Base-by-base conservation (phyloP, 768 basidiomycete species). In the Agaricus blazei region DNA sequence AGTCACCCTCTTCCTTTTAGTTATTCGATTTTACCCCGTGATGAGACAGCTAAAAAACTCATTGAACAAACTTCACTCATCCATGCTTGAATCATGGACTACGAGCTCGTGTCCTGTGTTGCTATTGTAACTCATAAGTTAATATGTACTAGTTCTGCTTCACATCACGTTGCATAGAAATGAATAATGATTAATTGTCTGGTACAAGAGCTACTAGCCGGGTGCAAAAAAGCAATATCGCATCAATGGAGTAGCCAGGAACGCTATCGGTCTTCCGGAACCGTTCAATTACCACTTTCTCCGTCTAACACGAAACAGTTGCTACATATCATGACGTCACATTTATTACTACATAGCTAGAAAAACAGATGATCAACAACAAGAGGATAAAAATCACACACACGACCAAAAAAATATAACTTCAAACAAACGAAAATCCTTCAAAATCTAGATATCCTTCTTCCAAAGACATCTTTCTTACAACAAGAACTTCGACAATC, bases 401-500 rank as follows among this genome's bases (percentile, higher is more conserved):
- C 34, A 34, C 11, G 11, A 34, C 34, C 1, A 11, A 34, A 11
- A 34, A 34, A 34, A 34, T 34, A 34, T 3, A 8, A 6, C 34
- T 34, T 51, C 50, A 51, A 41, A 54, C 42, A 50, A 59, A 52
- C 48, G 43, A 60, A 51, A 88, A 87, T 3, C 81, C 83, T 8
- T 78, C 81, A 65, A 92, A 90, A 64, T 91, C 88, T 52, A 91
- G 65, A 66, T 84, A 92, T 15, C 75, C 86, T 65, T 92, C 90
- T 54, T 88, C 87, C 2, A 85, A 62, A 15, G 85, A 83, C 70
- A 91, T 73, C 67, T 92, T 89, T 45, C 88, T 78, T 19, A 91
- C 83, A 2, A 93, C 84, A 29, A 93, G 75, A 2, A 82, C 90
- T 66, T 93, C 90, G 9, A 91, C 88, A 46, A 92, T 91, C 3